These are phyloP conservation scores for Penicillium sp. DNA, from an alignment of 2,329 filamentous ascomycete genomes.

Conservation along the genomic window DNA sequence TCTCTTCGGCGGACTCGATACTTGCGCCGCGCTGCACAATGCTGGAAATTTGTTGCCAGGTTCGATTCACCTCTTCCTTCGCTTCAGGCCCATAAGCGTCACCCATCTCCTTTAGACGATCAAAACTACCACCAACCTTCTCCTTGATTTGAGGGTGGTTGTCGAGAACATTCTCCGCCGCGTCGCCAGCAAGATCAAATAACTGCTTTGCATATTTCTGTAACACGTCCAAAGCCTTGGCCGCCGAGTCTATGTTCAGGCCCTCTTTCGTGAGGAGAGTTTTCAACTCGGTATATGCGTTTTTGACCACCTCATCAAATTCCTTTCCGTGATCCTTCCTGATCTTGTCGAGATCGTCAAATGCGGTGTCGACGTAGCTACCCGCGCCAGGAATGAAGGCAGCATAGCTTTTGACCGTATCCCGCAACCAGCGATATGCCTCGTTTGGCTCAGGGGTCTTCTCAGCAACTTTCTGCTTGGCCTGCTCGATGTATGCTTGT, in stretches of 20 bases:
- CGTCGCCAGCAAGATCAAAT: slow-evolving; percentile 60
- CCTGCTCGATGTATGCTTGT: slow-evolving; percentile 60
- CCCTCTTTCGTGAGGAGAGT: background rate
- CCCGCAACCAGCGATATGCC: slow-evolving; percentile 64
- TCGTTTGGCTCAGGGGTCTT: slow-evolving; percentile 66
- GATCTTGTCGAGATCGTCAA: slow-evolving; percentile 69
- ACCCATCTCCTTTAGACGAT: slow-evolving; percentile 68
- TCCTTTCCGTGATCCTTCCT: slow-evolving; percentile 67
- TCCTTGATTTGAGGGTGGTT: slow-evolving; percentile 61
- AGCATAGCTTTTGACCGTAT: slow-evolving; percentile 67
- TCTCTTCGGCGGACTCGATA: slow-evolving; percentile 51
- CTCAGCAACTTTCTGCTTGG: slow-evolving; percentile 61
- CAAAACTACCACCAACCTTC: slow-evolving; percentile 66
- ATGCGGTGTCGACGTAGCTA: slow-evolving; percentile 66
- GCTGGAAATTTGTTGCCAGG: slow-evolving; percentile 58
- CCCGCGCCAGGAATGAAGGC: slow-evolving; percentile 70
- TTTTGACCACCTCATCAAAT: slow-evolving; percentile 64
- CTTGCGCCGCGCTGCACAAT: slow-evolving; percentile 54
- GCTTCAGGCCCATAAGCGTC: slow-evolving; percentile 72
- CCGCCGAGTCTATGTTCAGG: background rate
- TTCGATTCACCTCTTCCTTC: slow-evolving; percentile 72
- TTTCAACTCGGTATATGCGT: background rate
- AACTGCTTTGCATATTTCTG: slow-evolving; percentile 66
- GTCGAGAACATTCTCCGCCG: background rate
- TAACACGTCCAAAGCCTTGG: background rate